phyloP scores from a whole-genome alignment of 2,329 filamentous ascomycete genomes.

The Neopestalotiopsis sp. region DNA sequence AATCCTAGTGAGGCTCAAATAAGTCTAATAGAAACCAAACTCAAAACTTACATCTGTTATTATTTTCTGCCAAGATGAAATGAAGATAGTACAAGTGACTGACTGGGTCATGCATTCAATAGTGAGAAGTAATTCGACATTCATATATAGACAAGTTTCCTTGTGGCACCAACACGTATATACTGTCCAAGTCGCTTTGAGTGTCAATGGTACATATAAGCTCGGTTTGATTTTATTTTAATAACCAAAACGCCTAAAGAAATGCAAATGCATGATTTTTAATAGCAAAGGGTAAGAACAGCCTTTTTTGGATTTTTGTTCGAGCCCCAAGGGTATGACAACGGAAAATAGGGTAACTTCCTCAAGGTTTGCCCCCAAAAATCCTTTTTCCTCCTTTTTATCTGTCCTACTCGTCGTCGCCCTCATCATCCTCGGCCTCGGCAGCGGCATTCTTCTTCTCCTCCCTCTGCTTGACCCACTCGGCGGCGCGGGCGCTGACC shows the following conservation, averaged over 20 bases:
- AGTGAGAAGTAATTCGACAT: too few relatives aligned
- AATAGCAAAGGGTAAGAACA: neutral
- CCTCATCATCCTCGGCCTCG: slow-evolving; percentile 38
- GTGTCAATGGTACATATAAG: neutral
- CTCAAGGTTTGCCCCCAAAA: too few relatives aligned
- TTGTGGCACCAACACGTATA: neutral
- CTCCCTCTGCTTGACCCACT: slow-evolving; percentile 65
- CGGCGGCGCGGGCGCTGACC: slow-evolving; percentile 72
- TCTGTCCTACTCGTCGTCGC: slow-evolving; percentile 23
- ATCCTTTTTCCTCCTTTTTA: neutral
- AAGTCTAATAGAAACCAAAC: too few relatives aligned
- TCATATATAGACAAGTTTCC: neutral
- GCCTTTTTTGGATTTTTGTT: neutral
- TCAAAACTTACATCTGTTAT: too few relatives aligned
- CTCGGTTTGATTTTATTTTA: neutral
- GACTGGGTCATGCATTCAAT: too few relatives aligned
- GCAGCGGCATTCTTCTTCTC: slow-evolving; percentile 40
- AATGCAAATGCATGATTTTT: neutral
- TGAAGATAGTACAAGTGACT: too few relatives aligned
- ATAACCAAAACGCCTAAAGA: neutral
- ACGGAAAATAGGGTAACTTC: too few relatives aligned
- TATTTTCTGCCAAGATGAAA: too few relatives aligned
- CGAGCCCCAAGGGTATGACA: neutral
- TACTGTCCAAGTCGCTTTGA: neutral
- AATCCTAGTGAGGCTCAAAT: too few relatives aligned